Evolutionary conservation across 257 asterid species (phyloP).

Genomic region (Anisodus tanguticus): DNA sequence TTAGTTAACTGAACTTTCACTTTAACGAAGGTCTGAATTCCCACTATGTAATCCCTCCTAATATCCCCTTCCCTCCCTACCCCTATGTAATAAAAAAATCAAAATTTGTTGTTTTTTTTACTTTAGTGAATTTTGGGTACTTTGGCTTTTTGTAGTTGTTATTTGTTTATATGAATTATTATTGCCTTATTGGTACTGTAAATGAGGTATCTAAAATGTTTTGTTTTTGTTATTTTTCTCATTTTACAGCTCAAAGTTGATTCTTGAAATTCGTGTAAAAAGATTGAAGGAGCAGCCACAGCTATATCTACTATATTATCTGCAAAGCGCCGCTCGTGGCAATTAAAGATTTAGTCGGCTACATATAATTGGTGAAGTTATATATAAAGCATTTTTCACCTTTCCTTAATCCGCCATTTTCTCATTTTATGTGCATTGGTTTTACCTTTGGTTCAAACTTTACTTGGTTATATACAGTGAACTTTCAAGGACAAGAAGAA

Average conservation of each 20-base stretch:
- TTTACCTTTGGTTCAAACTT: slow-evolving; percentile 24
- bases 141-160: neutral
- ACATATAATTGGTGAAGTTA: slow-evolving; percentile 32
- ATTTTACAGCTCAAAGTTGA: slow-evolving; percentile 34
- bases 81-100: no score
- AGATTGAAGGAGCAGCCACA: slow-evolving; percentile 34
- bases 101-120: neutral
- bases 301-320: slow-evolving; percentile 20
- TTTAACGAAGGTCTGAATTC: no score
- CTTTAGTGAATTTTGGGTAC: neutral
- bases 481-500: slow-evolving; percentile 39
- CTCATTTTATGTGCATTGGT: slow-evolving; percentile 32
- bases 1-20: no score
- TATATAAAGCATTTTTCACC: slow-evolving; percentile 13
- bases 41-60: no score
- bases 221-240: neutral
- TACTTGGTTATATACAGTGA: slow-evolving; percentile 54
- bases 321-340: slow-evolving; percentile 65
- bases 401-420: slow-evolving; percentile 37
- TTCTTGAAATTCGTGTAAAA: slow-evolving; percentile 48
- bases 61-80: no score
- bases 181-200: slow-evolving; percentile 18
- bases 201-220: slow-evolving; percentile 28
- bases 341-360: neutral
- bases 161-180: neutral